Percentiles rank a stretch among this genome's conserved stretches.
Evolutionary conservation across 768 basidiomycete species (phyloP).

Genomic region (Suillus brevipes): DNA sequence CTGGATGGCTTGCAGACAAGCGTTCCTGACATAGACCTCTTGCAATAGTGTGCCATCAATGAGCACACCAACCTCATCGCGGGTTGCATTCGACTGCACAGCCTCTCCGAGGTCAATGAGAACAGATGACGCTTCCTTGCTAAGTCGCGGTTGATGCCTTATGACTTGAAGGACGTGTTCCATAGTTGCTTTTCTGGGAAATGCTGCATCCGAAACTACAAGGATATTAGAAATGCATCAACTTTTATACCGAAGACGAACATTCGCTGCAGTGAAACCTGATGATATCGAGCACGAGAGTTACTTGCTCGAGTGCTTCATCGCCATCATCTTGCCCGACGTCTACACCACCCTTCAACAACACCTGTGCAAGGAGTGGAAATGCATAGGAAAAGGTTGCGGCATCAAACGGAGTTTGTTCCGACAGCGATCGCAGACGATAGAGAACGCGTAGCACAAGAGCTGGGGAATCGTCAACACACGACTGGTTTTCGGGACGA

Average conservation of each 20-base stretch:
- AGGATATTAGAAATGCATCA: constrained; percentile 19
- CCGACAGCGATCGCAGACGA: constrained; percentile 76
- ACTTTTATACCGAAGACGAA: constrained; percentile 14
- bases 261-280: constrained; percentile 35
- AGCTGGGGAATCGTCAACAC: constrained; percentile 41
- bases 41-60: constrained; percentile 77
- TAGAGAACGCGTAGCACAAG: constrained; percentile 85
- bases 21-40: constrained; percentile 84
- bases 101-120: constrained; percentile 82
- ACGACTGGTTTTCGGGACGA: background rate
- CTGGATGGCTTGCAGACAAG: constrained; percentile 89
- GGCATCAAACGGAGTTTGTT: constrained; percentile 79
- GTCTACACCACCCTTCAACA: constrained; percentile 67
- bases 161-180: constrained; percentile 72
- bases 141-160: constrained; percentile 72
- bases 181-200: constrained; percentile 73
- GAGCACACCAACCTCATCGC: constrained; percentile 63
- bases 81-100: constrained; percentile 62
- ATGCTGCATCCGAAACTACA: constrained; percentile 67
- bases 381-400: constrained; percentile 83
- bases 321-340: constrained; percentile 58
- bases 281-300: constrained; percentile 53
- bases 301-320: constrained; percentile 77
- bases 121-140: constrained; percentile 80
- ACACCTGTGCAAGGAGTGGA: constrained; percentile 70